phyloP scores from a whole-genome alignment of 75 land plant genomes.

The Picea sitchensis region DNA sequence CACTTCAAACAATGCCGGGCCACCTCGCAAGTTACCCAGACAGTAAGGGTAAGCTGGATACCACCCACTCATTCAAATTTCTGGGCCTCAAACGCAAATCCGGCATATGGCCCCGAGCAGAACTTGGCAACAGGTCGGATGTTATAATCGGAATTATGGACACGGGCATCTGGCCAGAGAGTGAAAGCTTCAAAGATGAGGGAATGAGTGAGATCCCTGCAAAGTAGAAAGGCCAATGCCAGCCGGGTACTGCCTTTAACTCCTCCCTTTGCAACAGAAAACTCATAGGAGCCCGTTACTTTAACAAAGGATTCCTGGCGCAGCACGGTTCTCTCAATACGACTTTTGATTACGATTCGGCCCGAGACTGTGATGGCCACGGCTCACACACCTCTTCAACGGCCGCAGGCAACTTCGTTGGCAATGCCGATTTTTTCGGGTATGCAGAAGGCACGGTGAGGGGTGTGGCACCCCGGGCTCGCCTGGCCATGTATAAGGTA shows the following conservation, averaged over 20 bases:
- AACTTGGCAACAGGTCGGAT: constrained; percentile 3
- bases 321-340: constrained; percentile 8
- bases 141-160: not conserved
- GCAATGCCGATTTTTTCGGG: constrained; percentile 15
- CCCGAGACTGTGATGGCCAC: constrained; percentile 24
- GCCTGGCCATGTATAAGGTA: constrained; percentile 26
- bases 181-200: constrained; percentile 17
- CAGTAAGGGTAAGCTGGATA: not conserved
- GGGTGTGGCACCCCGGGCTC: constrained; percentile 23
- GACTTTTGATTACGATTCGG: constrained; percentile 4
- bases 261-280: constrained; percentile 18
- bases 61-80: not conserved
- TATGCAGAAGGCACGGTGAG: constrained; percentile 16
- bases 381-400: constrained; percentile 39
- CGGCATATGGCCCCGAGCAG: not conserved
- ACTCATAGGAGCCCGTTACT: not conserved
- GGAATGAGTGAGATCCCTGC: constrained; percentile 19
- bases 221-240: constrained; percentile 32
- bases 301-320: constrained; percentile 5
- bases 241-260: constrained; percentile 3
- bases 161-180: constrained; percentile 30
- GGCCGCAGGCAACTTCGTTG: constrained; percentile 18
- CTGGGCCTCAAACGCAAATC: not conserved
- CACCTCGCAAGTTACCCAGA: not conserved
- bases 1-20: not conserved